Evolutionary conservation across 345 rosid species (phyloP).

Genomic region (Streptanthus diversifolius): DNA sequence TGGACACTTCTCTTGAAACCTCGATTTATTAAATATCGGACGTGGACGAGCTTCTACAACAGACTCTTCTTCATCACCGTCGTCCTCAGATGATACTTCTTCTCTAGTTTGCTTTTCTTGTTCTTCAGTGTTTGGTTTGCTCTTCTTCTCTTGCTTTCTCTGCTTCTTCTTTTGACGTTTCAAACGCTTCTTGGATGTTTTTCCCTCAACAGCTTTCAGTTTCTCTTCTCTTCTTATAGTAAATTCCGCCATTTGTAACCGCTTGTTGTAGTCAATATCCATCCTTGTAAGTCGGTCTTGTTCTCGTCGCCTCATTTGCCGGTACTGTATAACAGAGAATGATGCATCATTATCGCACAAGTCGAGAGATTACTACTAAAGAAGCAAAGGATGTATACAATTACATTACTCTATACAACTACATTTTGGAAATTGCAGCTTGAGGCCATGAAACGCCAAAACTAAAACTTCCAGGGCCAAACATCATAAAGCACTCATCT

Average conservation of each 20-base stretch:
- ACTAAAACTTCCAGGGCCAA: not conserved
- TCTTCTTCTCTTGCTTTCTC: constrained; percentile 65
- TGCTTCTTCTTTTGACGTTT: constrained; percentile 86
- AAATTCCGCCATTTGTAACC: constrained; percentile 69
- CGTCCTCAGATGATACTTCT: constrained; percentile 47
- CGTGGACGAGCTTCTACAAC: constrained; percentile 23
- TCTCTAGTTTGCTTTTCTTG: constrained; percentile 37
- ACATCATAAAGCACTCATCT: not conserved
- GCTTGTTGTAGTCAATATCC: constrained; percentile 75
- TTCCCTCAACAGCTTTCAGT: constrained; percentile 69
- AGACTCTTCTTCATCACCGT: constrained; percentile 44
- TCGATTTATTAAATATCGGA: constrained; percentile 22
- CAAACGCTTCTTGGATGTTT: constrained; percentile 72
- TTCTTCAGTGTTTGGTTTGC: constrained; percentile 40
- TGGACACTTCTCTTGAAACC: constrained; percentile 5
- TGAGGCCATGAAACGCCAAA: not conserved
- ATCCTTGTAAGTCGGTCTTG: constrained; percentile 85
- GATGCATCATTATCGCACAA: not conserved
- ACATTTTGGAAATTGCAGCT: not conserved
- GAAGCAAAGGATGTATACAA: not conserved
- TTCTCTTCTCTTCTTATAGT: constrained; percentile 77
- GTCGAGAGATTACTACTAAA: not conserved
- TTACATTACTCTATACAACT: not conserved
- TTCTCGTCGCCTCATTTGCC: constrained; percentile 93
- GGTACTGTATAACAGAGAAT: constrained; percentile 48